Percentiles rank a stretch among this genome's conserved stretches.
These are phyloP conservation scores for Epichloe gansuensis DNA, from an alignment of 2,329 filamentous ascomycete species.

Conservation along the genomic window DNA sequence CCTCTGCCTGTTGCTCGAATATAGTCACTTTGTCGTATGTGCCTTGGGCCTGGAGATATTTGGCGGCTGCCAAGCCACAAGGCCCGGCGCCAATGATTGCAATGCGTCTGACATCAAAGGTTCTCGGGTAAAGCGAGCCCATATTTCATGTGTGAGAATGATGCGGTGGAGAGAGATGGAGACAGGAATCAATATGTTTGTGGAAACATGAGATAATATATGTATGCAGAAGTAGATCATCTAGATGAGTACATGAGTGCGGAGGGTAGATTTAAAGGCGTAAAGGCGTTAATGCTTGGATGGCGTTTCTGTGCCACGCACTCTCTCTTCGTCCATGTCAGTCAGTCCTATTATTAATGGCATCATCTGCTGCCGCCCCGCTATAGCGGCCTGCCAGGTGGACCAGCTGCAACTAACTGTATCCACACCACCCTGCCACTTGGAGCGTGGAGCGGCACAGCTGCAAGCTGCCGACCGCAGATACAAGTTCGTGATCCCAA, in stretches of 20 bases:
- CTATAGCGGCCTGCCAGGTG: background rate
- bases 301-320: background rate
- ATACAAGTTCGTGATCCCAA: background rate
- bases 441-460: background rate
- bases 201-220: no score
- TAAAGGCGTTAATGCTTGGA: no score
- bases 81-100: slow-evolving; percentile 78
- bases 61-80: slow-evolving; percentile 64
- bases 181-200: background rate
- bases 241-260: no score
- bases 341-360: background rate
- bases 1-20: slow-evolving; percentile 66
- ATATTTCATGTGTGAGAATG: slow-evolving; percentile 8
- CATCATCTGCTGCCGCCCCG: background rate
- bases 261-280: no score
- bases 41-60: slow-evolving; percentile 61
- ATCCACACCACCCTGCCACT: slow-evolving; percentile 3
- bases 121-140: slow-evolving; percentile 16
- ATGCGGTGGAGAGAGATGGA: slow-evolving; percentile 1
- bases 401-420: background rate
- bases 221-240: no score
- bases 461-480: background rate
- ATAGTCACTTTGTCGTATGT: slow-evolving; percentile 57
- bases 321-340: background rate
- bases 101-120: slow-evolving; percentile 44